Evolutionary conservation across 805 yeast species (phyloP).

Genomic region (Nakazawaea wyomingensis): DNA sequence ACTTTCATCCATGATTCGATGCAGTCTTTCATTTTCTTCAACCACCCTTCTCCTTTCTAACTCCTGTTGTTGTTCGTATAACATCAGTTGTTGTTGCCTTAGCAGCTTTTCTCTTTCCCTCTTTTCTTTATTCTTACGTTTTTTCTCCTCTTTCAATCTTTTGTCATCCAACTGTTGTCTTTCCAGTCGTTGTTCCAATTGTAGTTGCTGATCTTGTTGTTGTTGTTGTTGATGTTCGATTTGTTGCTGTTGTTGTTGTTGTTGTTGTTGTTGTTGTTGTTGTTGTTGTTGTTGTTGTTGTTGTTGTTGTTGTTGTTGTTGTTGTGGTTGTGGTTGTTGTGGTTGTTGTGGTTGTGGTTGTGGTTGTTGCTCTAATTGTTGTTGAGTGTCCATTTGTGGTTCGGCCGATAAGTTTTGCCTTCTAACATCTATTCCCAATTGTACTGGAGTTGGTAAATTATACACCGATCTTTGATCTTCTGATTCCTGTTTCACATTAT

Average conservation of each 20-base stretch:
- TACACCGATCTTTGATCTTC: slow-evolving; percentile 7
- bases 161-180: slow-evolving; percentile 2
- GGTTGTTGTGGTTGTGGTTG: slow-evolving; percentile 9
- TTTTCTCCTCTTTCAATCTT: slow-evolving; percentile 11
- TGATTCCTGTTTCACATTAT: not conserved
- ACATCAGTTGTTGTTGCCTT: slow-evolving; percentile 9
- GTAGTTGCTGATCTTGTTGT: not conserved
- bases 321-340: not conserved
- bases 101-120: slow-evolving; percentile 21
- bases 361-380: too few relatives aligned
- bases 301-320: not conserved
- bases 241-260: not conserved
- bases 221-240: not conserved
- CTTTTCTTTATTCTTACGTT: slow-evolving; percentile 13
- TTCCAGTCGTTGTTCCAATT: not conserved
- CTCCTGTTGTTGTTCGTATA: slow-evolving; percentile 11
- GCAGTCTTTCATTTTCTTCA: slow-evolving; percentile 7
- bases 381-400: not conserved
- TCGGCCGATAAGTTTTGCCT: slow-evolving; percentile 15
- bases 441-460: slow-evolving; percentile 18
- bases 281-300: too few relatives aligned
- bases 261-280: slow-evolving; percentile 14
- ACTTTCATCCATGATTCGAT: not conserved
- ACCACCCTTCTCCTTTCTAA: slow-evolving; percentile 3
- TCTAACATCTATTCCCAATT: slow-evolving; percentile 17